Conservation (phyloP, 2,329 filamentous ascomycete genomes). For the Sphaerulina vaccinii region DNA sequence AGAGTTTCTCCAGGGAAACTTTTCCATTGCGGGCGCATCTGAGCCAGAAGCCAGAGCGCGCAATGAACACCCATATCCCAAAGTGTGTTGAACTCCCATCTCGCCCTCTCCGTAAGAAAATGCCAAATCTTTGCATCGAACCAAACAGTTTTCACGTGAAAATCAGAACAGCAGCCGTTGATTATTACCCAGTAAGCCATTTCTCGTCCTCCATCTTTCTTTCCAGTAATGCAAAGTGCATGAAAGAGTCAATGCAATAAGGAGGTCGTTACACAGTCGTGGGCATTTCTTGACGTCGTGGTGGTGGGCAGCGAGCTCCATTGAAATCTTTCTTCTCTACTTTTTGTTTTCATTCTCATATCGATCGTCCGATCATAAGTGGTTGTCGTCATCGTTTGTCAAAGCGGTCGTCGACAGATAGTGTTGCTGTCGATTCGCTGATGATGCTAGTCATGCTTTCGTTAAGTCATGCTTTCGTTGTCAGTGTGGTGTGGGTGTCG, state of each 20-base stretch:
- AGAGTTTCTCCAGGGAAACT: background rate
- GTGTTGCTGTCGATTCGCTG: slow-evolving; percentile 18
- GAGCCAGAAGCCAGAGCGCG: background rate
- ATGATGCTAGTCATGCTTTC: slow-evolving; percentile 25
- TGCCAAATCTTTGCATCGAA: slow-evolving; percentile 3
- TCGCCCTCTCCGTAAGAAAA: background rate
- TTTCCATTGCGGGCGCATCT: background rate
- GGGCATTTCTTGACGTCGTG: slow-evolving; percentile 11
- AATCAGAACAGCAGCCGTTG: slow-evolving; percentile 11
- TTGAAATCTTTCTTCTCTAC: slow-evolving; percentile 23
- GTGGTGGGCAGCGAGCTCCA: slow-evolving; percentile 23
- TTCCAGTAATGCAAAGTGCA: slow-evolving; percentile 12
- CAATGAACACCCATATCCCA: background rate
- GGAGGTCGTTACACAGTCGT: slow-evolving; percentile 8
- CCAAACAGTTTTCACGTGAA: background rate
- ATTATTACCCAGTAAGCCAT: slow-evolving; percentile 15
- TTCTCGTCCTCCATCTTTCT: slow-evolving; percentile 3
- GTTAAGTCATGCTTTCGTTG: slow-evolving; percentile 21
- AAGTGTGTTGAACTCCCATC: background rate
- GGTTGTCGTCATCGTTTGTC: slow-evolving; percentile 18
- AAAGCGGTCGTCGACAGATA: slow-evolving; percentile 17
- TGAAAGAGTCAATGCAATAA: slow-evolving; percentile 10
- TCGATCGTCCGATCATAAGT: slow-evolving; percentile 25
- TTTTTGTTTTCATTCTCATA: slow-evolving; percentile 24
- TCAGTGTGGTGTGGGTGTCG: background rate